Base-by-base conservation (phyloP, 352 stramenopile species). In the Blastocystis sp. region DNA sequence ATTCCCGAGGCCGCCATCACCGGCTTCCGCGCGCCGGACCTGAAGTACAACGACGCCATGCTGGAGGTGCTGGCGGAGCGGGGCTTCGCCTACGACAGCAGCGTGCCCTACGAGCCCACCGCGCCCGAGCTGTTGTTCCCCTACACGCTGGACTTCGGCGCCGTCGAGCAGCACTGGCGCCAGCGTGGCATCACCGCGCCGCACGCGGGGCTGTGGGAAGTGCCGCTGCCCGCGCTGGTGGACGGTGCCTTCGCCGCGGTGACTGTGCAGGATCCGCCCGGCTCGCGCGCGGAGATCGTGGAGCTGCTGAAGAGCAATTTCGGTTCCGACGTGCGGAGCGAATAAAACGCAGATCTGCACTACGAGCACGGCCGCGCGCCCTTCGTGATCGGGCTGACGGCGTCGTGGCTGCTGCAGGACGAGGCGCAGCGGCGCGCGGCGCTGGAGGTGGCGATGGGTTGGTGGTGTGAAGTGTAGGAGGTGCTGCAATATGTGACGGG, bases 31-130 rank as follows among this genome's bases (percentile, higher is more conserved):
- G 74, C 74, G 38, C 74, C 74, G 3, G 74, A 84, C 45, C 54
- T 84, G 17, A 84, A 84, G n/a, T 84, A 84, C 74, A 84, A 84
- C 61, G 57, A 84, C 42, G 38, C 10, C 28, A 84, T 84, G 74
- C 17, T 64, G 17, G 60, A 66, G 24, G 74, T 84, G 7, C 57
- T 84, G n/a, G 17, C 54, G 1, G 74, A 84, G 21, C 74, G 74
- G 17, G 74, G 74, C 14, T 84, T 84, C 60, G n/a, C 69, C 17
- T 84, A 84, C 61, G 74, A 84, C 42, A 84, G 74, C 34, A 84
- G 74, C 24, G 69, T 84, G 42, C 74, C 74, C 21, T 52, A 43
- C 42, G 74, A 84, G 14, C 34, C 74, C 6, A 42, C 42, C n/a
- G n/a, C 57, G 4, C 21, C 21, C 21, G 64, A 38, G 7, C 43